Conservation (phyloP, 2,329 filamentous ascomycete species). For the Talaromyces sp. region DNA sequence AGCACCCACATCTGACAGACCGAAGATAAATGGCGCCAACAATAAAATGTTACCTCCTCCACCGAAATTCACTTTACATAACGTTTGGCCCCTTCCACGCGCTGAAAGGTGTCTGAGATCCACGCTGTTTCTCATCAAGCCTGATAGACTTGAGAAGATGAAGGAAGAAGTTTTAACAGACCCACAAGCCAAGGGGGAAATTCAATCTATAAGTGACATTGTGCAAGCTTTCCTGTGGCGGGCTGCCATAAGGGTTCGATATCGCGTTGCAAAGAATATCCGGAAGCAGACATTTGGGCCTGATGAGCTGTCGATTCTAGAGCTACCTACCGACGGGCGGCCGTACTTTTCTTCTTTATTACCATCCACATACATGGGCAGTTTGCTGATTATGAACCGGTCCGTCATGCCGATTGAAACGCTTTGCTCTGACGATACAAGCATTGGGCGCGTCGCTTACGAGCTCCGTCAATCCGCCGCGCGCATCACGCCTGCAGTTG, state of each 20-base stretch:
- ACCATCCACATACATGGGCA: conserved; percentile 14
- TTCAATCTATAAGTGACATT: conserved; percentile 10
- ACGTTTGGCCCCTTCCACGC: conserved; percentile 4
- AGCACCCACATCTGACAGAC: background rate
- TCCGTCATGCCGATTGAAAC: conserved; percentile 1
- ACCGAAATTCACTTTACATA: background rate
- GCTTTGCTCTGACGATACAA: conserved; percentile 8
- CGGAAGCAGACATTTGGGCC: conserved; percentile 8
- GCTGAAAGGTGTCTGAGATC: conserved; percentile 8
- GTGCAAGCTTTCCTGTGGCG: conserved; percentile 14
- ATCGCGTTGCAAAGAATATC: conserved; percentile 6
- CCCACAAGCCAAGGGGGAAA: conserved; percentile 2
- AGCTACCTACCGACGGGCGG: conserved; percentile 2
- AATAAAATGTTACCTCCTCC: background rate
- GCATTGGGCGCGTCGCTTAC: conserved; percentile 13
- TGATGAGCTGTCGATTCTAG: conserved; percentile 11
- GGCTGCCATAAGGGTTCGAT: conserved; percentile 10
- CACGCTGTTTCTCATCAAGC: conserved; percentile 4
- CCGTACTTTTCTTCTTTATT: conserved; percentile 9
- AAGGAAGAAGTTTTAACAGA: background rate
- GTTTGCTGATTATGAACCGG: conserved; percentile 6
- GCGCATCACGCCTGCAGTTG: conserved; percentile 2
- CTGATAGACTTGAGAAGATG: conserved; percentile 7
- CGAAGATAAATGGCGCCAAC: background rate
- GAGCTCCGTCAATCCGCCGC: conserved; percentile 8